Evolutionary conservation across 2,329 filamentous ascomycete species (phyloP).

Genomic region (Plectosphaerella plurivora): DNA sequence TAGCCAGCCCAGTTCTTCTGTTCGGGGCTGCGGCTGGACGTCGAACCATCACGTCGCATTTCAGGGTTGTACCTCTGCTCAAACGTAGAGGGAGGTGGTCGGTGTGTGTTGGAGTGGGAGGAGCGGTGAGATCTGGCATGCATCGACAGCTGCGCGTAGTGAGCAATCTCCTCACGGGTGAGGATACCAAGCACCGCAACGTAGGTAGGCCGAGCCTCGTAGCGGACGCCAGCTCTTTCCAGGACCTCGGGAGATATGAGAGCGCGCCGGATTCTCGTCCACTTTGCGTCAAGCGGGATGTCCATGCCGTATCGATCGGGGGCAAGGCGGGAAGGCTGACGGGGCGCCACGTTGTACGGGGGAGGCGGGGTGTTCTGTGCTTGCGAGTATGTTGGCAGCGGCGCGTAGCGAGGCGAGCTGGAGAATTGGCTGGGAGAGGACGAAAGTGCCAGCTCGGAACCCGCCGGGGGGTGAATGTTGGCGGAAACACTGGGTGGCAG

Average conservation of each 20-base stretch:
- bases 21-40: slow-evolving; percentile 26
- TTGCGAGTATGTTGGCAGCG: slow-evolving; percentile 22
- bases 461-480: slow-evolving; percentile 9
- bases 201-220: slow-evolving; percentile 56
- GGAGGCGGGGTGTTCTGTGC: slow-evolving; percentile 10
- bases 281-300: slow-evolving; percentile 53
- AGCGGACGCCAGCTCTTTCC: slow-evolving; percentile 49
- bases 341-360: slow-evolving; percentile 9
- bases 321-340: slow-evolving; percentile 34
- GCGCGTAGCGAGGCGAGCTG: slow-evolving; percentile 34
- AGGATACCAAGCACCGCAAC: slow-evolving; percentile 57
- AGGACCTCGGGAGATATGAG: slow-evolving; percentile 57
- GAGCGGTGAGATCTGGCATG: slow-evolving; percentile 33
- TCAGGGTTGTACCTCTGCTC: background rate
- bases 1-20: background rate
- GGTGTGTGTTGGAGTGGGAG: slow-evolving; percentile 8
- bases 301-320: slow-evolving; percentile 54
- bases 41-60: slow-evolving; percentile 14
- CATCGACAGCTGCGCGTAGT: slow-evolving; percentile 44
- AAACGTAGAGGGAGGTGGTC: background rate
- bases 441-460: slow-evolving; percentile 17
- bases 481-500: slow-evolving; percentile 27
- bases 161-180: slow-evolving; percentile 43
- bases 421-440: slow-evolving; percentile 27
- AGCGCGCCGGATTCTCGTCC: slow-evolving; percentile 53